These are phyloP conservation scores for Gossypioides kirkii DNA, from an alignment of 345 rosid species.

Conservation along the genomic window DNA sequence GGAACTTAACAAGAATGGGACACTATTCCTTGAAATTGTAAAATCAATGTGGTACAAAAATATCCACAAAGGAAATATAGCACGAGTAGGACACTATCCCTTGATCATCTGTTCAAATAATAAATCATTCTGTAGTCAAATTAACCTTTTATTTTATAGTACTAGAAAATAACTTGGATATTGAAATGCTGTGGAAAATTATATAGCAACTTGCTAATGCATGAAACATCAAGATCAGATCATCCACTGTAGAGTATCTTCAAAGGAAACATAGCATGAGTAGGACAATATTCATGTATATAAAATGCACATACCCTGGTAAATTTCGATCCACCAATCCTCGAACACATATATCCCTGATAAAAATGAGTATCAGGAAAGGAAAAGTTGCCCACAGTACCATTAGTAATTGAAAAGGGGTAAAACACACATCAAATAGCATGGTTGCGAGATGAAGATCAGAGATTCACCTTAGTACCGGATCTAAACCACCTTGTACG, in stretches of 20 bases:
- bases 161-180: background rate
- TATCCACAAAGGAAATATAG: background rate
- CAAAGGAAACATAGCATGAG: constrained; percentile 4
- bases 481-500: constrained; percentile 80
- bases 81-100: background rate
- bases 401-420: background rate
- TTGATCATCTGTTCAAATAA: background rate
- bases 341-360: constrained; percentile 68
- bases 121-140: background rate
- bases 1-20: background rate
- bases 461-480: constrained; percentile 48
- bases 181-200: background rate
- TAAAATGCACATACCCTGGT: constrained; percentile 55
- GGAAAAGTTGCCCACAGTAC: background rate
- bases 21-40: background rate
- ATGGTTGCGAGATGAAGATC: constrained; percentile 4
- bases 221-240: background rate
- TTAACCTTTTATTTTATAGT: background rate
- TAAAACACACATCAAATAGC: background rate
- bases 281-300: background rate
- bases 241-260: background rate
- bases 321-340: constrained; percentile 67
- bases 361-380: constrained; percentile 6
- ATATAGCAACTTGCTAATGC: background rate
- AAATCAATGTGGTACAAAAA: background rate